Percentiles rank a stretch among this genome's conserved stretches.
These are phyloP conservation scores for Rhypophila decipiens DNA, from an alignment of 495 filamentous ascomycete species.

Conservation along the genomic window DNA sequence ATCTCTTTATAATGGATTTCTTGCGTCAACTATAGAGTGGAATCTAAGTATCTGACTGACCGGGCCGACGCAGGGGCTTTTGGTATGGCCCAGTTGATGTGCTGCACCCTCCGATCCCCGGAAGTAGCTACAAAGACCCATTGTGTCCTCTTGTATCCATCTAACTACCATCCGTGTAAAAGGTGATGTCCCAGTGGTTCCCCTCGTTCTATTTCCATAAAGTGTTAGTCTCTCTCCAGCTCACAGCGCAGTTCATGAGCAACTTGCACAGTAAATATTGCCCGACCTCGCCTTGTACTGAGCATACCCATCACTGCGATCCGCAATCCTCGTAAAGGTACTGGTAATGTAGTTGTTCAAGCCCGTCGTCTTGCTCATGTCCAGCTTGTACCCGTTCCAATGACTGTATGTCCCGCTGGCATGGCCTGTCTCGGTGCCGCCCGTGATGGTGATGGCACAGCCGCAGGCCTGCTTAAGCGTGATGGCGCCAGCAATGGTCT, in stretches of 20 bases:
- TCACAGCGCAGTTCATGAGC: too few species aligned
- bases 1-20: too few species aligned
- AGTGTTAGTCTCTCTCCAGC: neutral
- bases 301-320: constrained; percentile 12
- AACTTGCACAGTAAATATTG: constrained; percentile 12
- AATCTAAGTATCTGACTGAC: too few species aligned
- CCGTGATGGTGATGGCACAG: constrained; percentile 13
- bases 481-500: constrained; percentile 9
- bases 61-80: too few species aligned
- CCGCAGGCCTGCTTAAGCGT: constrained; percentile 12
- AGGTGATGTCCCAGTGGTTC: constrained; percentile 15
- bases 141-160: too few species aligned
- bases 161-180: constrained; percentile 5
- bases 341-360: constrained; percentile 12
- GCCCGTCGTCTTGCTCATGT: constrained; percentile 9
- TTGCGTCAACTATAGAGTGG: too few species aligned
- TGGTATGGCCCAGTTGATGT: too few species aligned
- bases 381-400: constrained; percentile 14
- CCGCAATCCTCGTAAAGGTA: constrained; percentile 8
- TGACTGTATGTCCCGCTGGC: constrained; percentile 14
- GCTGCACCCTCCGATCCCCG: too few species aligned
- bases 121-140: too few species aligned
- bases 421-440: constrained; percentile 14
- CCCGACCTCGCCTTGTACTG: constrained; percentile 14
- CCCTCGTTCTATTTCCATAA: constrained; percentile 9